Evolutionary conservation across 345 rosid genomes (phyloP).

Genomic region (Boechera stricta): DNA sequence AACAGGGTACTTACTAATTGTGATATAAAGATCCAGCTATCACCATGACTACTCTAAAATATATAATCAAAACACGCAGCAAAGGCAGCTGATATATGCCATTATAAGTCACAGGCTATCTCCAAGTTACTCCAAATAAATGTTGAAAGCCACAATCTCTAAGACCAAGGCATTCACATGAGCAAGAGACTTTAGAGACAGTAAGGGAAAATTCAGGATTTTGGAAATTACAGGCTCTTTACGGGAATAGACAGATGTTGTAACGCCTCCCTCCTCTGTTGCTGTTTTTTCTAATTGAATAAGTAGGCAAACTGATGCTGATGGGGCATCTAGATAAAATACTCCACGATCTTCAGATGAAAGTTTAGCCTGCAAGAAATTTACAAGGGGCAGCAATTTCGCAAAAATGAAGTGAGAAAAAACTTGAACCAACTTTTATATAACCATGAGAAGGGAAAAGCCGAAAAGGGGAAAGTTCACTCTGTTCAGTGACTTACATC

Average conservation of each 20-base stretch:
- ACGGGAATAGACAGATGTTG: conserved; percentile 96
- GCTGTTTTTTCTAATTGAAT: conserved; percentile 95
- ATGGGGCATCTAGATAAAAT: conserved; percentile 91
- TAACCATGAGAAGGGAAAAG: conserved; percentile 20
- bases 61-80: conserved; percentile 24
- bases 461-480: not conserved
- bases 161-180: conserved; percentile 28
- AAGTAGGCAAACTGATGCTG: conserved; percentile 84
- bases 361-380: conserved; percentile 60
- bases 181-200: conserved; percentile 13
- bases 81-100: conserved; percentile 21
- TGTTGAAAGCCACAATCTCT: conserved; percentile 21
- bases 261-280: conserved; percentile 90
- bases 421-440: conserved; percentile 1
- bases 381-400: conserved; percentile 26
- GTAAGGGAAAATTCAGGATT: conserved; percentile 10
- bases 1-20: conserved; percentile 9
- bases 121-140: conserved; percentile 21
- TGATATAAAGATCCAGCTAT: conserved; percentile 14
- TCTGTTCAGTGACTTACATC: conserved; percentile 64
- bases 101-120: conserved; percentile 13
- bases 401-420: conserved; percentile 3
- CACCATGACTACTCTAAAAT: conserved; percentile 20
- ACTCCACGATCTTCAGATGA: conserved; percentile 75
- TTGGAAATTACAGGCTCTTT: conserved; percentile 87